phyloP scores from a whole-genome alignment of 108 stramenopile species.

The Stephanodiscus triporus region DNA sequence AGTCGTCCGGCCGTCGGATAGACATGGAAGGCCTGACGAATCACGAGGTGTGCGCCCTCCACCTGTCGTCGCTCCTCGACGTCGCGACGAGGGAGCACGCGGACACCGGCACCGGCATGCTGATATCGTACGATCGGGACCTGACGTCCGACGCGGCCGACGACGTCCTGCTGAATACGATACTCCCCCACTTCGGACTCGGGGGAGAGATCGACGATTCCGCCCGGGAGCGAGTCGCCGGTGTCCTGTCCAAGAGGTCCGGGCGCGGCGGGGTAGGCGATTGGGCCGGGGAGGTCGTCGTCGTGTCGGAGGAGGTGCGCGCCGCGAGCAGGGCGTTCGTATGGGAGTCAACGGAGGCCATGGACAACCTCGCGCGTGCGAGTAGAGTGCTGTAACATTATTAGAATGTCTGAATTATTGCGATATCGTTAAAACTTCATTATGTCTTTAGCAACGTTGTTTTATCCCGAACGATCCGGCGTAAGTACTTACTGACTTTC shows the following conservation, averaged over 20 bases:
- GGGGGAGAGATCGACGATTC: slow-evolving; percentile 6
- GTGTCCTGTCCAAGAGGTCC: neutral
- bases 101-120: slow-evolving; percentile 6
- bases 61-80: slow-evolving; percentile 12
- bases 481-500: too few species aligned
- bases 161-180: neutral
- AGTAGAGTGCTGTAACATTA: neutral
- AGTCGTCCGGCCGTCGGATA: neutral
- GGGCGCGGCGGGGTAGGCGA: neutral
- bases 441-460: too few species aligned
- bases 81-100: slow-evolving; percentile 6
- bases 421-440: too few species aligned
- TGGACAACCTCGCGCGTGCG: neutral
- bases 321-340: slow-evolving; percentile 3
- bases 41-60: slow-evolving; percentile 13
- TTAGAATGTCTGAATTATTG: too few species aligned
- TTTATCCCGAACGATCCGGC: too few species aligned
- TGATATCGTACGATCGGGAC: slow-evolving; percentile 18
- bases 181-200: slow-evolving; percentile 10
- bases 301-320: slow-evolving; percentile 1
- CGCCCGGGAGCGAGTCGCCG: neutral
- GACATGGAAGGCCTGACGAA: slow-evolving; percentile 5
- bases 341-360: slow-evolving; percentile 3
- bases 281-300: slow-evolving; percentile 3
- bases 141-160: neutral